Base-by-base conservation (phyloP, 768 basidiomycete species). In the Pluteus cervinus region DNA sequence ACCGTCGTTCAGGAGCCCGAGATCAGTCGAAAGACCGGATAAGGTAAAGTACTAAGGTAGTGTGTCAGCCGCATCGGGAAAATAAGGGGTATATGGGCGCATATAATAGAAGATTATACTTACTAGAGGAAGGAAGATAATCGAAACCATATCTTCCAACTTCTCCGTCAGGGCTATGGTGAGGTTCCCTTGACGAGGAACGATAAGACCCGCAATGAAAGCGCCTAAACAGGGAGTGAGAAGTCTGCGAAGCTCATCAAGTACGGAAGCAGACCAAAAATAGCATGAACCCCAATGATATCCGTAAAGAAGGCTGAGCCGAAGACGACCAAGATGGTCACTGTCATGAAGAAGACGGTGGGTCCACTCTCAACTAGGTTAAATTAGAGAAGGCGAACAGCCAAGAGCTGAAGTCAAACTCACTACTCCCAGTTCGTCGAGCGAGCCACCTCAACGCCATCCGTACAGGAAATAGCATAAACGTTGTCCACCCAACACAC, bases 231-330 rank as follows among this genome's bases (percentile, higher is more conserved):
- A 16, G 14, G 10, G 14, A 6, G 21, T 43, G 11, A 43, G 21
- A 20, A 7, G 26, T 5, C 25, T n/a, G n/a, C 28, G 29, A 15
- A 1, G 7, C 9, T 10, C n/a, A 10, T 28, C 18, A 36, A 35
- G 33, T 17, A n/a, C 32, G 26, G 25, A 2, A 20, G 41, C 61
- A 20, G 39, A 73, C 91, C 91, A 52, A 94, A 94, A 45, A 93
- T 90, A 24, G 90, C 83, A 52, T 90, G 85, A 1, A 90, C 86
- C 15, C 91, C 94, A 48, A 97, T 91, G 38, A 86, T 68, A 49
- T 94, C 92, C 1, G 92, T 96, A 54, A 98, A 83, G 60, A 94
- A 98, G 0, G 92, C 87, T 5, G 80, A 86, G 0, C 76, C 79
- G 60, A 98, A 93, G 9, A 91, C 65, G 5, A 88, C 58, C 10